Conservation (phyloP, 306 rosid species). For the Begonia masoniana region DNA sequence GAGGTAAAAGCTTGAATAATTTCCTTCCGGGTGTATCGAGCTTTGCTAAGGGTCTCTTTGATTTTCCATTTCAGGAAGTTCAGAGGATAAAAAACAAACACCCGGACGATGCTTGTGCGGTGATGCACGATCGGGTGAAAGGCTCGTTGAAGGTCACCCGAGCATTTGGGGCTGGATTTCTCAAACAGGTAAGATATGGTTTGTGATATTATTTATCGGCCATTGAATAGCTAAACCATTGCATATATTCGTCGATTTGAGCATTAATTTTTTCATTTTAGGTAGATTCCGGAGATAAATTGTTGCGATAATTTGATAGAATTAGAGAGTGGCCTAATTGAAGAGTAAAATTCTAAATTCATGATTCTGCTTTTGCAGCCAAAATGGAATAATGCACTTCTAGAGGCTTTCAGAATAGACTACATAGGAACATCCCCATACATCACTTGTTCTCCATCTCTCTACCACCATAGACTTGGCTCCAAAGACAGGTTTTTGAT, state of each 20-base stretch:
- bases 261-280: no score
- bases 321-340: no score
- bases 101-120: constrained; percentile 28
- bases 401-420: constrained; percentile 86
- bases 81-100: neutral
- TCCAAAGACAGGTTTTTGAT: constrained; percentile 85
- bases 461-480: constrained; percentile 80
- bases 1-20: neutral
- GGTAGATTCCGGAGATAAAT: no score
- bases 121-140: constrained; percentile 84
- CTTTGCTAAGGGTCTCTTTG: neutral
- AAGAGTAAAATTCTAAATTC: no score
- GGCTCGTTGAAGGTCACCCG: constrained; percentile 94
- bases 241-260: no score
- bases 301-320: no score
- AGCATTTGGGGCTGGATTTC: constrained; percentile 96
- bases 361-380: constrained; percentile 39
- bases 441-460: constrained; percentile 69
- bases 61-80: neutral
- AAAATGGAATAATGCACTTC: constrained; percentile 90
- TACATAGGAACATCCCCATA: constrained; percentile 76
- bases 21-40: neutral
- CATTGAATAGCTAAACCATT: no score
- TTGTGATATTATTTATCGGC: no score
- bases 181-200: constrained; percentile 57